Conservation (phyloP, 1,284 basidiomycete species). For the Irpex lacteus region DNA sequence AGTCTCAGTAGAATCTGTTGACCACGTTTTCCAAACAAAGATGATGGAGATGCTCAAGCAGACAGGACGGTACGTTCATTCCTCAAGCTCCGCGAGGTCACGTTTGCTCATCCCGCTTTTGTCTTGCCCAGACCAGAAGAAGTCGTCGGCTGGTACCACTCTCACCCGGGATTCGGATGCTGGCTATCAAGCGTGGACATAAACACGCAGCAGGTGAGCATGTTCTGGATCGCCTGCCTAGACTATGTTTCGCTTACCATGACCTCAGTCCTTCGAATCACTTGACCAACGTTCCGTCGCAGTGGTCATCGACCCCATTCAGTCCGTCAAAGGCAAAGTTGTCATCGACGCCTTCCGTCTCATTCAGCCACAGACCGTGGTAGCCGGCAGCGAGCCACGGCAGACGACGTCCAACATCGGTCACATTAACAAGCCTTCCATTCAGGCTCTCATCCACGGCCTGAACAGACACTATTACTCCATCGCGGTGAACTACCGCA, state of each 20-base stretch:
- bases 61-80: constrained; percentile 79
- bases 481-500: constrained; percentile 94
- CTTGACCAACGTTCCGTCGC: constrained; percentile 95
- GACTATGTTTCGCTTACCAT: not conserved
- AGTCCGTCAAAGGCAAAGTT: constrained; percentile 98
- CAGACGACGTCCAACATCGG: constrained; percentile 99
- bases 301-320: constrained; percentile 98
- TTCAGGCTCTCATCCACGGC: constrained; percentile 95
- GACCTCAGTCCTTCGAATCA: constrained; percentile 90
- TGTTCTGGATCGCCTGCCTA: constrained; percentile 13
- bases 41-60: constrained; percentile 99
- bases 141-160: constrained; percentile 99
- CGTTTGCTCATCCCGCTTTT: constrained; percentile 1
- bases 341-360: constrained; percentile 99
- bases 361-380: constrained; percentile 85
- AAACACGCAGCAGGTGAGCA: constrained; percentile 91
- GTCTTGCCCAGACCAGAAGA: constrained; percentile 77
- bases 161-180: constrained; percentile 99
- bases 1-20: constrained; percentile 98
- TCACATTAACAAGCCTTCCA: constrained; percentile 97
- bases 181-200: constrained; percentile 99
- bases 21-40: constrained; percentile 98
- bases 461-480: constrained; percentile 97
- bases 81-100: not conserved
- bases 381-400: constrained; percentile 90